phyloP scores from a whole-genome alignment of 2,329 filamentous ascomycete species.

The Xylariaceae sp. region DNA sequence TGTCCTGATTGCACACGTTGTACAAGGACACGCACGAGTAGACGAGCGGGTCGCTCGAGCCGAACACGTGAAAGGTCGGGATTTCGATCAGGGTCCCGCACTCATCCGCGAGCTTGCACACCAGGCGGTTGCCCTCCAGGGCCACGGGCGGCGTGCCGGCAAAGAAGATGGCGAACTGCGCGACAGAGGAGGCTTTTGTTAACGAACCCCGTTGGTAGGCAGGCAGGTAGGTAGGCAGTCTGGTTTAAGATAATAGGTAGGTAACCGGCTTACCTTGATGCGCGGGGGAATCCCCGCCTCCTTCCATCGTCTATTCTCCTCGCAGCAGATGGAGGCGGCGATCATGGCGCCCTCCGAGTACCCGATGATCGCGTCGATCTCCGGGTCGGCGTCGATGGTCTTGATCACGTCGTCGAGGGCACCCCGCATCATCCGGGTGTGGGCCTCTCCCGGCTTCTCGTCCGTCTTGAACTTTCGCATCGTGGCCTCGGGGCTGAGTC shows the following conservation, averaged over 20 bases:
- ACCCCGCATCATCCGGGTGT: conserved; percentile 12
- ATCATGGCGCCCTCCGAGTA: conserved; percentile 53
- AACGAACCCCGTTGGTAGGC: neutral
- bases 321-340: conserved; percentile 44
- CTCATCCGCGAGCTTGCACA: conserved; percentile 36
- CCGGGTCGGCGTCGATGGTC: conserved; percentile 40
- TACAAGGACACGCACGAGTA: conserved; percentile 50
- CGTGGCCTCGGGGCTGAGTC: conserved; percentile 20
- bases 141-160: conserved; percentile 43
- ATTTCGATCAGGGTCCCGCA: conserved; percentile 38
- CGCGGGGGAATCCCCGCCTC: conserved; percentile 32
- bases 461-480: conserved; percentile 17
- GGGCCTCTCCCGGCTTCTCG: neutral
- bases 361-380: conserved; percentile 49
- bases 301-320: conserved; percentile 39
- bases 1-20: conserved; percentile 51
- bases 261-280: conserved; percentile 21
- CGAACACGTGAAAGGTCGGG: conserved; percentile 43
- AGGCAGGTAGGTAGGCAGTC: no score
- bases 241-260: no score
- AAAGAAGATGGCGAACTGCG: conserved; percentile 51
- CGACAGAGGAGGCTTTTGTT: neutral
- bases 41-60: conserved; percentile 50
- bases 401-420: conserved; percentile 39
- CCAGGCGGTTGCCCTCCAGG: conserved; percentile 30